phyloP scores from a whole-genome alignment of 176 grass and related monocot species.

The Avena atlantica region DNA sequence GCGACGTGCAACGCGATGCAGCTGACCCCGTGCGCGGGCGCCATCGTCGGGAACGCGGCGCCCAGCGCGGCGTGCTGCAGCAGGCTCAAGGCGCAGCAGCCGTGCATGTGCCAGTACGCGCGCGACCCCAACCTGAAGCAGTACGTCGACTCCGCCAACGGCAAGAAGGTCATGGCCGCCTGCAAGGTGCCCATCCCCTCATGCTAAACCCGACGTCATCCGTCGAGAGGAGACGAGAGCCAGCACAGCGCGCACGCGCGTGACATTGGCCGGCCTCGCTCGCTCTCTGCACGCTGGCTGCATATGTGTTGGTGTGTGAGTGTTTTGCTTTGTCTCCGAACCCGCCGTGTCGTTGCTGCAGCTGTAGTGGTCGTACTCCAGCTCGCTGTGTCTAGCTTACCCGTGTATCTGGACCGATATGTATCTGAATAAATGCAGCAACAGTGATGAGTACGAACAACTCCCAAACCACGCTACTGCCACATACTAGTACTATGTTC shows the following conservation, averaged over 20 bases:
- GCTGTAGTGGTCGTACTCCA: too few relatives aligned
- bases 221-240: background rate
- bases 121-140: slow-evolving; percentile 65
- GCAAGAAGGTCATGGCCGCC: slow-evolving; percentile 46
- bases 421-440: background rate
- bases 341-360: background rate
- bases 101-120: slow-evolving; percentile 83
- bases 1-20: slow-evolving; percentile 56
- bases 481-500: too few relatives aligned
- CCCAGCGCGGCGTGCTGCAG: slow-evolving; percentile 62
- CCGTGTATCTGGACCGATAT: background rate
- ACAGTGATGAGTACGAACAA: too few relatives aligned
- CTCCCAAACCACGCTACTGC: too few relatives aligned
- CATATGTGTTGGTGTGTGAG: background rate
- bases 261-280: too few relatives aligned
- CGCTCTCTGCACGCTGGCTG: background rate
- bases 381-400: background rate
- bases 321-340: background rate
- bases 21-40: slow-evolving; percentile 66
- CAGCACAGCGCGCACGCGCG: background rate
- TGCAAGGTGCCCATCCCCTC: slow-evolving; percentile 55
- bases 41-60: slow-evolving; percentile 51
- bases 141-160: slow-evolving; percentile 64
- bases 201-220: slow-evolving; percentile 22
- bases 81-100: slow-evolving; percentile 65